A percentile compares a stretch with the other conserved stretches of the same genome.
Conservation (phyloP, 768 basidiomycete genomes). For the Naganishia vaughanmartiniae region DNA sequence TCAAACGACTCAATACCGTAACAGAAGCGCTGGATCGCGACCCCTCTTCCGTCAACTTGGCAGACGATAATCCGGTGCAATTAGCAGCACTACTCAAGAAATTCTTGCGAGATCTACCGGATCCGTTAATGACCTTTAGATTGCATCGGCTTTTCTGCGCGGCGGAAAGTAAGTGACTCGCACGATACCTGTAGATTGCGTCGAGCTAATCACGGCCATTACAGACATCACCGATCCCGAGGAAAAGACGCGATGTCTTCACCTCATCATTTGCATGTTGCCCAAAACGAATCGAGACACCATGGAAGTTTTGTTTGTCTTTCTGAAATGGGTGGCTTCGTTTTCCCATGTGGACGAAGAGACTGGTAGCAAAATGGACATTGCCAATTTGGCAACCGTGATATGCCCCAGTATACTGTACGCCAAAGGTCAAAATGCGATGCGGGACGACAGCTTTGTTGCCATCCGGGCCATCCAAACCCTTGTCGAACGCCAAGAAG, state of each 20-base stretch:
- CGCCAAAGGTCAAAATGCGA: slow-evolving; percentile 73
- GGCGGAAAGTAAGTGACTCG: slow-evolving; percentile 69
- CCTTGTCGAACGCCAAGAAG: slow-evolving; percentile 88
- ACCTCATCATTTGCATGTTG: slow-evolving; percentile 77
- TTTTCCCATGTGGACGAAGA: slow-evolving; percentile 97
- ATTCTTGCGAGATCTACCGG: slow-evolving; percentile 92
- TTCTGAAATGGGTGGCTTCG: slow-evolving; percentile 98
- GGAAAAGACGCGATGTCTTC: slow-evolving; percentile 78
- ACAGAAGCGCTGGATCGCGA: slow-evolving; percentile 94
- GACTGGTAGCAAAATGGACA: slow-evolving; percentile 97
- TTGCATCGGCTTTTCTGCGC: slow-evolving; percentile 83
- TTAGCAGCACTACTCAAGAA: slow-evolving; percentile 94
- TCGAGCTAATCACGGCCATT: slow-evolving; percentile 15
- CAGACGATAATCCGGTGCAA: slow-evolving; percentile 93
- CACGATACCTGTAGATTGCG: too few species aligned
- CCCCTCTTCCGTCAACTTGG: slow-evolving; percentile 81
- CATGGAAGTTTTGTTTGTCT: slow-evolving; percentile 94
- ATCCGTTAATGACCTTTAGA: slow-evolving; percentile 92
- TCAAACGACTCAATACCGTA: slow-evolving; percentile 83
- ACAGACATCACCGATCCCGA: slow-evolving; percentile 69
- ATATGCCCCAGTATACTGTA: slow-evolving; percentile 98
- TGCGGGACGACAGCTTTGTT: slow-evolving; percentile 87
- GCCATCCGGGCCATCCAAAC: slow-evolving; percentile 81
- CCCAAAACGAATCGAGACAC: slow-evolving; percentile 95
- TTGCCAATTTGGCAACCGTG: slow-evolving; percentile 91